These are phyloP conservation scores for Chlorella variabilis DNA, from an alignment of 163 green algal genomes.

Conservation along the genomic window DNA sequence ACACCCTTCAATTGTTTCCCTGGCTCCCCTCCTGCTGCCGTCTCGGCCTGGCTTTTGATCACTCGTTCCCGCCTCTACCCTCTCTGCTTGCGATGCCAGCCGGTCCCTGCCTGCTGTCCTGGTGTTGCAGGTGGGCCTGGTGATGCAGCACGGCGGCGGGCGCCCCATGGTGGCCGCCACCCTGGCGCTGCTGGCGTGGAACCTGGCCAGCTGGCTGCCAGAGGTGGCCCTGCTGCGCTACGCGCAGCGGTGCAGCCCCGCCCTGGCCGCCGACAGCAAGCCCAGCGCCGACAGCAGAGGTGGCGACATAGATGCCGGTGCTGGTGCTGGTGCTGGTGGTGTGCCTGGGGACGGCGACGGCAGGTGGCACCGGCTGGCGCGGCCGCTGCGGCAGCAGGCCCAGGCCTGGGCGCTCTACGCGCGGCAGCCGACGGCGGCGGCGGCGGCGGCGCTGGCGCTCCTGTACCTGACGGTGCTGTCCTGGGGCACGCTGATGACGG, in stretches of 20 bases:
- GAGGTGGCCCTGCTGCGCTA: constrained; percentile 66
- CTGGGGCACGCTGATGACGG: constrained; percentile 87
- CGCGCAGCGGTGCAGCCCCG: constrained; percentile 40
- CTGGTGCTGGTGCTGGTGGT: no score
- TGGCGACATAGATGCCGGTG: no score
- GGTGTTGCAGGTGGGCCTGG: no score
- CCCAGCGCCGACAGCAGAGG: not conserved
- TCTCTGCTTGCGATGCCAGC: no score
- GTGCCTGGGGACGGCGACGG: not conserved
- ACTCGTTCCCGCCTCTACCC: no score
- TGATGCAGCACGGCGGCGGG: constrained; percentile 71
- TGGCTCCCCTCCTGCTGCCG: no score
- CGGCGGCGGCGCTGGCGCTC: constrained; percentile 75
- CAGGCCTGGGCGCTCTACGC: constrained; percentile 59
- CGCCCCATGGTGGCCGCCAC: constrained; percentile 43
- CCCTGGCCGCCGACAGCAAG: constrained; percentile 18
- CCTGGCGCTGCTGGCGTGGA: constrained; percentile 66
- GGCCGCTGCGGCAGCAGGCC: not conserved
- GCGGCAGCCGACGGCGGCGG: constrained; percentile 60
- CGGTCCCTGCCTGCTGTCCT: no score
- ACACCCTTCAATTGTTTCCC: no score
- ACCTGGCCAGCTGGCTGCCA: constrained; percentile 64
- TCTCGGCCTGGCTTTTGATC: no score
- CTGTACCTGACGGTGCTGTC: constrained; percentile 86
- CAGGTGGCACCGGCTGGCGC: not conserved